Base-by-base conservation (phyloP, 805 yeast species). In the Suhomyces emberorum region DNA sequence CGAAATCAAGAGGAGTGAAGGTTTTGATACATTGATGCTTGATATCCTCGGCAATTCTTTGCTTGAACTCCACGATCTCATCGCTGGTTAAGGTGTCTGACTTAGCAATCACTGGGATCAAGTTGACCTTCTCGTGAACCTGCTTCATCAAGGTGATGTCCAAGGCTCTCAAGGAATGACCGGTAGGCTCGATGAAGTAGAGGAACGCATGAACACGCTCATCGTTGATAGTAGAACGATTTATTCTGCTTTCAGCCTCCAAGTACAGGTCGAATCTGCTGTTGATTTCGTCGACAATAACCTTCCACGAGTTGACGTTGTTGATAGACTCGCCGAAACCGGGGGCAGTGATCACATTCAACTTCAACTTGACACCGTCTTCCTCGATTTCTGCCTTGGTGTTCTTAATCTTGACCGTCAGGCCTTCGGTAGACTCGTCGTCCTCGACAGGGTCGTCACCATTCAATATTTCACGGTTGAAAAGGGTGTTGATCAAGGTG, bases 181-280 rank as follows among this genome's bases (percentile, higher is more conserved):
- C 98, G 17, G 97, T 89, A 49, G 98, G 98, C 65, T 91, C 96
- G 54, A 93, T 85, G 53, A 93, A 91, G 65, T 89, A 93, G 45
- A 93, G 67, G 58, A 88, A 79, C 22, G 96, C 98, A 61, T 93
- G 98, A 41, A 93, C 77, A 55, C 98, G 81, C 54, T 81, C 76
- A 64, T 93, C 98, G 39, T 67, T 72, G 44, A 82, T 72, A 14
- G 76, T 61, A 9, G 83, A 66, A 61, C 97, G 79, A 63, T 79
- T 80, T 41, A 87, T 74, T 57, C 82, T 80, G 54, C 87, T 87
- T 69, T 93, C 98, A 33, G 80, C 78, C 63, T 93, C 98, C 64
- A 93, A 78, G 59, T 81, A 91, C 44, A 77, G 74, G 64, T 93
- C 96, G 58, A 83, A 93, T 56, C 98, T 80, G 45, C 70, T 62